Evolutionary conservation across 1,139 yeast genomes (phyloP).

Genomic region (Kluyveromyces sp.): DNA sequence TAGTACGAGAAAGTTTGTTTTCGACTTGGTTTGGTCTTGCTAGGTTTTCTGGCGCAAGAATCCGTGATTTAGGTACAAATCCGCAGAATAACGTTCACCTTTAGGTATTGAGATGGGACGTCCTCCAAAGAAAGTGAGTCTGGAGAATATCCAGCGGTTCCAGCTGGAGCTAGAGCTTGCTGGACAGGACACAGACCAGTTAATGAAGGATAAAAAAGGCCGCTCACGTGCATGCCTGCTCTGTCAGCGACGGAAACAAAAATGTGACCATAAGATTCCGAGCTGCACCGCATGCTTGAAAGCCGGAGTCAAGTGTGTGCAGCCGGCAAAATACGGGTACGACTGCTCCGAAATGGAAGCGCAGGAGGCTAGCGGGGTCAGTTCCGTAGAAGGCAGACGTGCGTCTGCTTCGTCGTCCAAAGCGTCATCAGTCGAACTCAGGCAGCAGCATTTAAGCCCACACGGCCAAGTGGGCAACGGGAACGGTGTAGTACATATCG

Average conservation of each 20-base stretch:
- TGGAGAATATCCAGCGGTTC: conserved; percentile 29
- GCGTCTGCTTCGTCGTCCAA: neutral
- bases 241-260: conserved; percentile 48
- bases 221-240: conserved; percentile 46
- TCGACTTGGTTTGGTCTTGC: too few relatives aligned
- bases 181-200: conserved; percentile 24
- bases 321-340: conserved; percentile 44
- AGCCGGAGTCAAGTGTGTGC: conserved; percentile 50
- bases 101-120: conserved; percentile 27
- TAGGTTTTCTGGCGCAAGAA: too few relatives aligned
- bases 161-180: conserved; percentile 31
- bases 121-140: conserved; percentile 31
- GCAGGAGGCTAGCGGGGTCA: neutral
- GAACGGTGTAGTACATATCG: conserved; percentile 43
- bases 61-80: too few relatives aligned
- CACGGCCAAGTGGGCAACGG: too few relatives aligned
- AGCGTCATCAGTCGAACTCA: neutral
- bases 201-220: conserved; percentile 38
- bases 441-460: neutral
- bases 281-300: conserved; percentile 55
- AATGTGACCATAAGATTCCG: conserved; percentile 55
- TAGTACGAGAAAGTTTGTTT: too few relatives aligned
- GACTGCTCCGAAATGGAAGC: conserved; percentile 36
- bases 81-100: too few relatives aligned
- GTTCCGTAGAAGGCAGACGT: too few relatives aligned